Evolutionary conservation across 2,329 filamentous ascomycete species (phyloP).

Genomic region (Alternaria sp.): DNA sequence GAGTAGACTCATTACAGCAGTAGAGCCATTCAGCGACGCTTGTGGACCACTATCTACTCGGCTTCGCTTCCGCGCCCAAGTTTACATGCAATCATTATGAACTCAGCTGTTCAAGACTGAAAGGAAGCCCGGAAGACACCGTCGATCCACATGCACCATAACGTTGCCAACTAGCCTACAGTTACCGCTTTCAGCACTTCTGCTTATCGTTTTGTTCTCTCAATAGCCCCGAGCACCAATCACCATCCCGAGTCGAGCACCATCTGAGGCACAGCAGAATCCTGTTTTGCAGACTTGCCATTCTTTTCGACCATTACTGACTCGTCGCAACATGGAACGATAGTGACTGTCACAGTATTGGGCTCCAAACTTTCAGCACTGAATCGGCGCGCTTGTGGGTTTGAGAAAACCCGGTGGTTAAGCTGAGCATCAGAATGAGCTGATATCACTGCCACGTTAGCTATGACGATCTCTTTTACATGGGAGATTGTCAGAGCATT

Average conservation of each 20-base stretch:
- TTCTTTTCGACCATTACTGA: constrained; percentile 15
- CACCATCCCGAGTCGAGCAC: not conserved
- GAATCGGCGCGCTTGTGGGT: not conserved
- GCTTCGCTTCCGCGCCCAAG: constrained; percentile 3
- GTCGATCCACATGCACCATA: constrained; percentile 4
- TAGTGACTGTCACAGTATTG: not conserved
- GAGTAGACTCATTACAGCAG: not conserved
- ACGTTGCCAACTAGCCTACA: constrained; percentile 9
- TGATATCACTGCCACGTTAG: not conserved
- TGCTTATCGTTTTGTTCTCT: constrained; percentile 9
- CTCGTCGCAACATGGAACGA: constrained; percentile 7
- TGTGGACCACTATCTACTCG: not conserved
- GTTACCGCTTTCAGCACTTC: constrained; percentile 10
- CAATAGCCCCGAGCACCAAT: constrained; percentile 7
- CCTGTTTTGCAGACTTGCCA: constrained; percentile 2
- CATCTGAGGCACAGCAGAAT: constrained; percentile 9
- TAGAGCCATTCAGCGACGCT: not conserved
- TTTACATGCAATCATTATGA: constrained; percentile 1
- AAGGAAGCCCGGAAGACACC: constrained; percentile 1
- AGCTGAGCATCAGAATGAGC: not conserved
- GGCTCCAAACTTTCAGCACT: not conserved
- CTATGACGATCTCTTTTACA: not conserved
- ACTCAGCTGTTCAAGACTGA: constrained; percentile 7
- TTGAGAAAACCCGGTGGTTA: not conserved
- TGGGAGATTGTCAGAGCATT: not conserved